Conservation (phyloP, 108 stramenopile genomes). For the Seminavis robusta region DNA sequence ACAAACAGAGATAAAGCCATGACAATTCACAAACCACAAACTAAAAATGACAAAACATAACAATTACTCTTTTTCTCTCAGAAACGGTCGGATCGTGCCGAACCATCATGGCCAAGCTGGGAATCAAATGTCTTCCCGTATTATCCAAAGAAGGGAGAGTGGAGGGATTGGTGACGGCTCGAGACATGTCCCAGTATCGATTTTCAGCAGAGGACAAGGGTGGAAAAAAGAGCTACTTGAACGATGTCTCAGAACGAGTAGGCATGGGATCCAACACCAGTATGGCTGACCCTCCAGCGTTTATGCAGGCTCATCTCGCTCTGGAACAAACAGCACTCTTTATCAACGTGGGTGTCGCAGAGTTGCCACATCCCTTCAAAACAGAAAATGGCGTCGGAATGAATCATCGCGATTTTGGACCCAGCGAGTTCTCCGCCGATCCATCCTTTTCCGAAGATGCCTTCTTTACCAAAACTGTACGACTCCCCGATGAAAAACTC, state of each 20-base stretch:
- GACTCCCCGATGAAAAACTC: conserved; percentile 63
- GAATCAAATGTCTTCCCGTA: conserved; percentile 91
- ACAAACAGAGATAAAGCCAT: too few species aligned
- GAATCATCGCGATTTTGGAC: conserved; percentile 50
- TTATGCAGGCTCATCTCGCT: conserved; percentile 57
- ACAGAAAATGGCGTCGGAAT: conserved; percentile 58
- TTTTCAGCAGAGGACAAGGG: conserved; percentile 80
- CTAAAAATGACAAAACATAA: too few species aligned
- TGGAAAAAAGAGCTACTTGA: conserved; percentile 89
- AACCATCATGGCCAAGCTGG: conserved; percentile 82
- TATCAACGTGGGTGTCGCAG: conserved; percentile 70
- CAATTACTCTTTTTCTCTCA: too few species aligned
- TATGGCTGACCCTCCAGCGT: conserved; percentile 85
- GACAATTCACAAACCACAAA: too few species aligned
- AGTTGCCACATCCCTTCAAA: conserved; percentile 95
- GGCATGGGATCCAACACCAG: conserved; percentile 76
- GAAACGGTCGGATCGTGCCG: conserved; percentile 87
- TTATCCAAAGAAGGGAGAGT: conserved; percentile 72
- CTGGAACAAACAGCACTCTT: conserved; percentile 68
- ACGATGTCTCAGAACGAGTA: conserved; percentile 84
- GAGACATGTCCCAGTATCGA: conserved; percentile 87
- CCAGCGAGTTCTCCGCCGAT: conserved; percentile 59
- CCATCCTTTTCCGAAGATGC: conserved; percentile 88
- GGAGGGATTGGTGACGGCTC: conserved; percentile 85
- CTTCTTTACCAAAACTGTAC: conserved; percentile 51